phyloP scores from a whole-genome alignment of 2,329 filamentous ascomycete genomes.

The Colletotrichum liaoningense region DNA sequence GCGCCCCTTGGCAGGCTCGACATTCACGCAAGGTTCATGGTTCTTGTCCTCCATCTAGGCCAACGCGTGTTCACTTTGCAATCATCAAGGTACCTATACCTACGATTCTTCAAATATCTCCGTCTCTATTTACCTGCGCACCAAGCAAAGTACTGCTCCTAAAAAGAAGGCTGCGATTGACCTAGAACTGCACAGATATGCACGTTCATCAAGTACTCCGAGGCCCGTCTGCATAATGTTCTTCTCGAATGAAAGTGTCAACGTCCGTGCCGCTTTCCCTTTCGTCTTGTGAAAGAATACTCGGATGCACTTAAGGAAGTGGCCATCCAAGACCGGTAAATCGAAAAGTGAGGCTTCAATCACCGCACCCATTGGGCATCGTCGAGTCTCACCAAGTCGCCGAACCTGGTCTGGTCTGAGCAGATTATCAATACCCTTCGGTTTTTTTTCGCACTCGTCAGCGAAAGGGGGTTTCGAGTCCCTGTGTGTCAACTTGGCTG shows the following conservation, averaged over 20 bases:
- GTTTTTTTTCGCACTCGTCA: background rate
- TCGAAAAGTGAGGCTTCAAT: conserved; percentile 32
- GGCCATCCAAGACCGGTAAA: conserved; percentile 1
- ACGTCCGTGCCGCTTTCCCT: background rate
- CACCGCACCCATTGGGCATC: conserved; percentile 30
- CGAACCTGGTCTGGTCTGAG: conserved; percentile 14
- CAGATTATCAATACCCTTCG: background rate
- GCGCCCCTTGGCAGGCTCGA: conserved; percentile 10
- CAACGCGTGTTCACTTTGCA: conserved; percentile 11
- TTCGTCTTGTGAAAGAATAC: conserved; percentile 8
- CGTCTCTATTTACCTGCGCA: background rate
- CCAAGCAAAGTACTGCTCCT: background rate
- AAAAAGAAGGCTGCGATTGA: background rate
- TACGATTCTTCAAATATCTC: background rate
- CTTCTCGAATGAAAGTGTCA: conserved; percentile 12
- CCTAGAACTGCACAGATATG: background rate
- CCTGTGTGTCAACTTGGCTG: conserved; percentile 13
- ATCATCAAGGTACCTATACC: conserved; percentile 21
- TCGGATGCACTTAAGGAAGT: background rate
- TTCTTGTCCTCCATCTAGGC: conserved; percentile 9
- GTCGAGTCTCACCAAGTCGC: conserved; percentile 25
- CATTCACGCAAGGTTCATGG: conserved; percentile 23
- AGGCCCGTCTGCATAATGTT: conserved; percentile 8
- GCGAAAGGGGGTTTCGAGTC: conserved; percentile 12
- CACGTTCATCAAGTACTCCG: background rate